These are phyloP conservation scores for Lunasporangiospora selenospora DNA, from an alignment of 192 early-diverging fungal genomes.

Conservation along the genomic window DNA sequence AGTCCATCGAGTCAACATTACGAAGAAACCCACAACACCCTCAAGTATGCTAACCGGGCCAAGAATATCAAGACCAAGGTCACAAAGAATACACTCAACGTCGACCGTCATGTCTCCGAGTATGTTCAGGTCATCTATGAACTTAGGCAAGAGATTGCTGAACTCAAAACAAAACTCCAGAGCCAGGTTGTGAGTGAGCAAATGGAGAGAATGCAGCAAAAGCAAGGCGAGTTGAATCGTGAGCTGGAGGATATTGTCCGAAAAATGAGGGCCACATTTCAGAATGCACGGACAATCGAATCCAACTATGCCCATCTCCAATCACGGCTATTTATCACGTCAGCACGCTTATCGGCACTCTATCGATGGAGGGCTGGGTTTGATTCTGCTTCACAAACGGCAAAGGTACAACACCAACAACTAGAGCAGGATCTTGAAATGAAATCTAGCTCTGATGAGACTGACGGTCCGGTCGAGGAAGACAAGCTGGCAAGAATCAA, in stretches of 20 bases:
- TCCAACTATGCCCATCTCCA: slow-evolving; percentile 33
- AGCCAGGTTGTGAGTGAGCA: slow-evolving; percentile 23
- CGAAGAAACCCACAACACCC: slow-evolving; percentile 93
- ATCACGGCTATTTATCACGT: slow-evolving; percentile 16
- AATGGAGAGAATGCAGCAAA: slow-evolving; percentile 19
- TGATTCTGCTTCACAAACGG: slow-evolving; percentile 18
- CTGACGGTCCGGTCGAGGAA: background rate
- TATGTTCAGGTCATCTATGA: slow-evolving; percentile 68
- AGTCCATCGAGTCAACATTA: slow-evolving; percentile 84
- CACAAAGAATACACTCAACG: slow-evolving; percentile 70
- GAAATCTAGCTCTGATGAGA: background rate
- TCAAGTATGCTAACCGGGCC: slow-evolving; percentile 96
- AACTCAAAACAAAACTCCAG: slow-evolving; percentile 54
- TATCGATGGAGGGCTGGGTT: slow-evolving; percentile 28
- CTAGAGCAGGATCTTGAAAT: slow-evolving; percentile 13
- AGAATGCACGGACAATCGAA: slow-evolving; percentile 23
- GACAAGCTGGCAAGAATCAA: background rate
- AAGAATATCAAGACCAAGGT: slow-evolving; percentile 95
- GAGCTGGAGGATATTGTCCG: slow-evolving; percentile 27
- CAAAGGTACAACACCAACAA: slow-evolving; percentile 8
- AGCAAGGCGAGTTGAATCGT: slow-evolving; percentile 8
- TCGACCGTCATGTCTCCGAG: slow-evolving; percentile 64
- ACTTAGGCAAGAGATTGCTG: slow-evolving; percentile 62
- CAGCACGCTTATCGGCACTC: slow-evolving; percentile 19
- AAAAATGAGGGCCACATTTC: slow-evolving; percentile 42